Base-by-base conservation (phyloP, 768 basidiomycete genomes). In the Boletellus ananiceps region DNA sequence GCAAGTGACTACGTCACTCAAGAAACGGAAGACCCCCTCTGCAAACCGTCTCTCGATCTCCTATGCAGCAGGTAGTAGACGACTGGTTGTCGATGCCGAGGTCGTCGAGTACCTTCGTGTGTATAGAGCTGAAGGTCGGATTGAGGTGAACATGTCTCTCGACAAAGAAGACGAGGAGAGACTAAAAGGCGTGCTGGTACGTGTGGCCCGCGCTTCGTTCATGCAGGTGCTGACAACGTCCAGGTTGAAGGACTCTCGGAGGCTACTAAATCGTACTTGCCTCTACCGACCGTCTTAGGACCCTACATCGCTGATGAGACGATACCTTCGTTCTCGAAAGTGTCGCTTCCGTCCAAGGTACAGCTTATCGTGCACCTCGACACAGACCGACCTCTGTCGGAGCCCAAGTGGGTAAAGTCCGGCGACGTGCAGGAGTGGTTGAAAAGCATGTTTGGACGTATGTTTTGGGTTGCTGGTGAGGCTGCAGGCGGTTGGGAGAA, bases 401-500 rank as follows among this genome's bases (percentile, higher is more conserved):
- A 97, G 65, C 93, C 96, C 7, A 88, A 92, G 65, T 99, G 95
- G 96, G 92, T 93, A 33, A 91, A 93, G 67, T 86, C 87, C 8
- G 95, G 95, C 27, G 89, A 94, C 62, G 81, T 94, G 19, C 91
- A 95, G 58, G 93, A 93, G 34, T 98, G 94, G 94, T 71, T 91
- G 58, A 82, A 82, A 66, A 88, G 80, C 58, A 89, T 90, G 77
- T 88, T 91, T 66, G 89, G 88, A 3, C 75, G 87, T 33, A 88
- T 88, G 84, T 88, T 89, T 61, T 89, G 86, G 86, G 84, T 86
- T 40, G 79, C 86, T 23, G 86, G 85, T 5, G 86, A 88, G 46
- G 86, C 84, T 12, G 82, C 84, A n/a, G 86, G 86, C 55, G 87
- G 88, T 8, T 99, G 96, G 96, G 87, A 88, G 69, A 92, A 86